Conservation (phyloP, 1,284 basidiomycete genomes). For the Mrakiaceae sp. region DNA sequence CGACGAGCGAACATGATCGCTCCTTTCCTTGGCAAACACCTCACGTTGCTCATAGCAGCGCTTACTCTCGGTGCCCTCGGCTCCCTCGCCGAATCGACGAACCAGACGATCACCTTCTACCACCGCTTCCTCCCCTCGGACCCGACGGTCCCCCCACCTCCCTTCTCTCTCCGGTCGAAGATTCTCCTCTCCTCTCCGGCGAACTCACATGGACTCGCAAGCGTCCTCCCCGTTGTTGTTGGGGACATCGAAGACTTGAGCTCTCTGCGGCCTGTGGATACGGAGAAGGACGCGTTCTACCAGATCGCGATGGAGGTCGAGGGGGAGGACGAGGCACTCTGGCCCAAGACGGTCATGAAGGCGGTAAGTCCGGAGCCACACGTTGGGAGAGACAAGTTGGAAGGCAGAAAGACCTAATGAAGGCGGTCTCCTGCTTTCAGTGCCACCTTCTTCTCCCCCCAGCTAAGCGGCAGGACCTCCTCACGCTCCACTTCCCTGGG, state of each 20-base stretch:
- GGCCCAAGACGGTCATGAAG: background rate
- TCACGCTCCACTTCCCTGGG: constrained; percentile 3
- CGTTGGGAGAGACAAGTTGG: too few species aligned
- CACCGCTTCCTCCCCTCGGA: constrained; percentile 5
- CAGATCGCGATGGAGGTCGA: constrained; percentile 1
- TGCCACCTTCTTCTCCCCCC: constrained; percentile 6
- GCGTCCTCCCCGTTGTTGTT: background rate
- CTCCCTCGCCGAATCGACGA: background rate
- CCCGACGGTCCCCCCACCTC: background rate
- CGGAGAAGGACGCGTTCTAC: background rate
- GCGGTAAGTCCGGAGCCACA: background rate
- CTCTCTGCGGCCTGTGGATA: background rate
- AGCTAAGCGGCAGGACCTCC: background rate
- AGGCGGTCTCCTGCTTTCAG: background rate
- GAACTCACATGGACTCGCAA: background rate
- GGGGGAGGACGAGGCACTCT: background rate
- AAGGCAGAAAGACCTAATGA: background rate
- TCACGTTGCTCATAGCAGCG: too few species aligned
- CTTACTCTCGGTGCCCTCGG: too few species aligned
- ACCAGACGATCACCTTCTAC: background rate
- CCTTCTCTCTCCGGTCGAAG: background rate
- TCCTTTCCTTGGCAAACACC: too few species aligned
- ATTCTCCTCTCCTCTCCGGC: background rate
- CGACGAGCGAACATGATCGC: too few species aligned
- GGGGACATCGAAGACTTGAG: background rate